Evolutionary conservation across 306 rosid species (phyloP).

Genomic region (Rosa chinensis): DNA sequence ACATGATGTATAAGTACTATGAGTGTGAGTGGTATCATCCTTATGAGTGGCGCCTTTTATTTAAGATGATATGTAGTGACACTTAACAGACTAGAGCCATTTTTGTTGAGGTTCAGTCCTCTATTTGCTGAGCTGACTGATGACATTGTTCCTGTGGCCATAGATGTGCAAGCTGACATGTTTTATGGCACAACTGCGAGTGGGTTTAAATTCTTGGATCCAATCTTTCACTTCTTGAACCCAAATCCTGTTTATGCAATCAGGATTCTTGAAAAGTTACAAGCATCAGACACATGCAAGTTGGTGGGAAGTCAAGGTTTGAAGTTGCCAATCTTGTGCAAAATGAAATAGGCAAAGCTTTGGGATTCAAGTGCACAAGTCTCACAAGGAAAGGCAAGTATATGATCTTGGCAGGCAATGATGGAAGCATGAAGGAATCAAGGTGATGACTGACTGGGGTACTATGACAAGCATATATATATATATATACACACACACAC

Average conservation of each 20-base stretch:
- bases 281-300: conserved; percentile 32
- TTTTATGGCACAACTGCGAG: conserved; percentile 69
- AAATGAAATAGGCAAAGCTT: conserved; percentile 44
- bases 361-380: conserved; percentile 57
- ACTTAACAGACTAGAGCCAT: conserved; percentile 48
- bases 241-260: conserved; percentile 44
- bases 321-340: conserved; percentile 77
- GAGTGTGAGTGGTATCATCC: background rate
- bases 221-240: conserved; percentile 45
- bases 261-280: conserved; percentile 36
- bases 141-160: conserved; percentile 62
- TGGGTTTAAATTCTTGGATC: conserved; percentile 57
- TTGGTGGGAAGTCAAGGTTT: conserved; percentile 45
- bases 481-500: too few species aligned
- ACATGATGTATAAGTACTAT: background rate
- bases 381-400: conserved; percentile 69
- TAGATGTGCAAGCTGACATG: conserved; percentile 50
- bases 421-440: conserved; percentile 34
- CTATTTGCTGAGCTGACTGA: conserved; percentile 62
- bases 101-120: conserved; percentile 69
- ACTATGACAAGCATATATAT: background rate
- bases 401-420: conserved; percentile 55
- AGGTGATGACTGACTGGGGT: background rate
- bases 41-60: background rate
- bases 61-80: background rate